A percentile compares a stretch with the other conserved stretches of the same genome.
Evolutionary conservation across 1,284 basidiomycete genomes (phyloP).

Genomic region (Microbotryomycetes sp.): DNA sequence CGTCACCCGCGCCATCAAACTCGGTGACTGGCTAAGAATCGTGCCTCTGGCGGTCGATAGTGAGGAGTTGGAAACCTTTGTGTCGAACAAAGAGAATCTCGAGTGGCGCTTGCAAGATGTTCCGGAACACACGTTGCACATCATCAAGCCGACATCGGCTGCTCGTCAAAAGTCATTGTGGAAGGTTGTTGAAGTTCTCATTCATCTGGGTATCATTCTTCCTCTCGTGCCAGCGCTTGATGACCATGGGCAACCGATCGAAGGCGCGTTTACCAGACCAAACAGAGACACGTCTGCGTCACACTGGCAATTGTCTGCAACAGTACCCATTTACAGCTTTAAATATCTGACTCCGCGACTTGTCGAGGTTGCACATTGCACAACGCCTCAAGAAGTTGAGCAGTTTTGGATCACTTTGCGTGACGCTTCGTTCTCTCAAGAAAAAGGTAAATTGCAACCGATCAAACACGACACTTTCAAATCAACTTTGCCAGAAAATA

Average conservation of each 20-base stretch:
- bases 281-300: constrained; percentile 44
- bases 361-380: background rate
- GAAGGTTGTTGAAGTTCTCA: constrained; percentile 55
- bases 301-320: constrained; percentile 57
- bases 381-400: background rate
- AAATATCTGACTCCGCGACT: constrained; percentile 46
- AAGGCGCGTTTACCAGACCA: background rate
- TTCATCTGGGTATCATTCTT: constrained; percentile 51
- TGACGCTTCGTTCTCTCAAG: background rate
- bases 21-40: constrained; percentile 56
- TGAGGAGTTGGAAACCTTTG: constrained; percentile 51
- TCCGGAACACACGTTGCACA: constrained; percentile 48
- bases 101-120: constrained; percentile 51
- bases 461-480: background rate
- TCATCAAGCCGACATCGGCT: constrained; percentile 54
- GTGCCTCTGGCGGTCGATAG: constrained; percentile 53
- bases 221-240: constrained; percentile 48
- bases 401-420: background rate
- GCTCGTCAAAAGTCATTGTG: constrained; percentile 55
- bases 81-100: constrained; percentile 49
- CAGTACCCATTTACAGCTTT: constrained; percentile 54
- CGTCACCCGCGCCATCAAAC: constrained; percentile 55
- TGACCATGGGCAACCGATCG: background rate
- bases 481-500: background rate
- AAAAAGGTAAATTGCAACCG: background rate